Evolutionary conservation across 2,329 filamentous ascomycete genomes (phyloP).

Genomic region (Trichoderma semiorbis): DNA sequence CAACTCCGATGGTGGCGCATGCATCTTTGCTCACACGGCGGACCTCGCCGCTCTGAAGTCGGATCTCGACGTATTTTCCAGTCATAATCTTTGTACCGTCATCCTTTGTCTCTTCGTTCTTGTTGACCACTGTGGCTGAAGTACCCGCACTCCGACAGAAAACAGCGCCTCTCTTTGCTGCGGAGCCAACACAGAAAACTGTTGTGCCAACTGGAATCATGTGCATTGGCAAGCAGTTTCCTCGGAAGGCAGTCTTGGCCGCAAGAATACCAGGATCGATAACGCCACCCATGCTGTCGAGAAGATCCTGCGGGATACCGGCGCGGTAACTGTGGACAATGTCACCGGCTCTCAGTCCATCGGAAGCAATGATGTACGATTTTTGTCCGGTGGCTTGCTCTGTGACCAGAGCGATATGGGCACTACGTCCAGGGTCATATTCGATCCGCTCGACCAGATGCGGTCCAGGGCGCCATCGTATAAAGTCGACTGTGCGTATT

Average conservation of each 20-base stretch:
- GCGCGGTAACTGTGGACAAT: slow-evolving; percentile 86
- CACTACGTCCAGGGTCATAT: slow-evolving; percentile 88
- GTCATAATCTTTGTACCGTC: slow-evolving; percentile 60
- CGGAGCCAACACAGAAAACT: slow-evolving; percentile 83
- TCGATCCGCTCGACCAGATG: slow-evolving; percentile 93
- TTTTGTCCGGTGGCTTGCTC: slow-evolving; percentile 70
- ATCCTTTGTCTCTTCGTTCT: slow-evolving; percentile 70
- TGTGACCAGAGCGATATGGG: slow-evolving; percentile 85
- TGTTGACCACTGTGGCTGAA: slow-evolving; percentile 82
- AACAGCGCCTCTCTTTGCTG: slow-evolving; percentile 70
- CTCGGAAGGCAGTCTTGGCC: slow-evolving; percentile 87
- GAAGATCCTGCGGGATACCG: slow-evolving; percentile 81
- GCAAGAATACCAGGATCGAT: slow-evolving; percentile 95
- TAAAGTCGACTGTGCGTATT: slow-evolving; percentile 88
- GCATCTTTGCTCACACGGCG: slow-evolving; percentile 87
- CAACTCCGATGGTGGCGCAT: slow-evolving; percentile 88
- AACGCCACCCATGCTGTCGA: slow-evolving; percentile 87
- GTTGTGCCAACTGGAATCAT: slow-evolving; percentile 95
- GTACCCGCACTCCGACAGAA: slow-evolving; percentile 96
- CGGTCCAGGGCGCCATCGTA: slow-evolving; percentile 71
- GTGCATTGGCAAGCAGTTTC: slow-evolving; percentile 91
- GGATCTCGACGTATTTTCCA: slow-evolving; percentile 76
- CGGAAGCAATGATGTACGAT: slow-evolving; percentile 92
- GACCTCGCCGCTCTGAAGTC: slow-evolving; percentile 88
- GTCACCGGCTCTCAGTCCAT: slow-evolving; percentile 89